These are phyloP conservation scores for Plasmodium chabaudi DNA, from an alignment of 169 alveolate species.

Conservation along the genomic window DNA sequence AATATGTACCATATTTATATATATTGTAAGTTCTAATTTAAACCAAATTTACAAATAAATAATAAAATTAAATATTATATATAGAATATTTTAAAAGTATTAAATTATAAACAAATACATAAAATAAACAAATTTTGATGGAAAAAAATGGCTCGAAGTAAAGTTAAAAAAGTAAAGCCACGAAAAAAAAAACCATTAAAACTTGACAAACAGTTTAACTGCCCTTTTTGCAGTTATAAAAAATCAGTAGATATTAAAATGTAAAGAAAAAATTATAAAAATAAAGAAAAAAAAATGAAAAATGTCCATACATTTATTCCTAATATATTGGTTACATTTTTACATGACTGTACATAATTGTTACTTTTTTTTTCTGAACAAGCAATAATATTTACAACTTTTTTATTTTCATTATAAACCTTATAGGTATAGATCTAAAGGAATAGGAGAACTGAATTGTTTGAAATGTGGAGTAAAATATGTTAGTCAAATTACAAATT, in stretches of 20 bases:
- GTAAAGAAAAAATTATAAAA: constrained; percentile 76
- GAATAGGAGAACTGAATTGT: constrained; percentile 85
- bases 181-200: constrained; percentile 86
- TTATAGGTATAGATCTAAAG: constrained; percentile 64
- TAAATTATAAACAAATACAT: too few relatives aligned
- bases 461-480: constrained; percentile 91
- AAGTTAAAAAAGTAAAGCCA: constrained; percentile 82
- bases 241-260: constrained; percentile 92
- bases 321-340: constrained; percentile 13
- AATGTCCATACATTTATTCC: constrained; percentile 3
- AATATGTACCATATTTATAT: too few relatives aligned
- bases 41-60: too few relatives aligned
- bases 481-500: constrained; percentile 82
- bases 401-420: background rate
- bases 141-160: constrained; percentile 88
- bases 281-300: background rate
- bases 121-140: background rate
- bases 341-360: constrained; percentile 1
- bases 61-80: too few relatives aligned
- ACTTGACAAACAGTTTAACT: constrained; percentile 93
- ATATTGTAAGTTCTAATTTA: too few relatives aligned
- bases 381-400: background rate
- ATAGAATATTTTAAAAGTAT: too few relatives aligned
- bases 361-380: background rate
- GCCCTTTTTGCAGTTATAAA: constrained; percentile 95